These are phyloP conservation scores for Setaria viridis DNA, from an alignment of 202 grass and related monocot species.

Conservation along the genomic window DNA sequence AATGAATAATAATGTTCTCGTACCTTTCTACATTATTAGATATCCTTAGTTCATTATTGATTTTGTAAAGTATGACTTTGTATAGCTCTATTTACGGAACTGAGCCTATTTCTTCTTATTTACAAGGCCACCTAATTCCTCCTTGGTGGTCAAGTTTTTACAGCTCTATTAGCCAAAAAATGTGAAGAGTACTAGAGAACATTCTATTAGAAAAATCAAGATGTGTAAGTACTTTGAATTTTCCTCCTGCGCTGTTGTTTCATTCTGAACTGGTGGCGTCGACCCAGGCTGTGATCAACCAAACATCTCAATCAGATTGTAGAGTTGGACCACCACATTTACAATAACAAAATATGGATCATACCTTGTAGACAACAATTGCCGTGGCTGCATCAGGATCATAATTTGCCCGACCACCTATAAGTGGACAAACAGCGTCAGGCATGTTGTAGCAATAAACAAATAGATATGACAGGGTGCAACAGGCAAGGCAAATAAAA, in stretches of 20 bases:
- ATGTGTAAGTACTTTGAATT: slow-evolving; percentile 84
- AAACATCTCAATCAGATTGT: slow-evolving; percentile 42
- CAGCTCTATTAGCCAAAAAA: not conserved
- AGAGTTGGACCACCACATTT: slow-evolving; percentile 22
- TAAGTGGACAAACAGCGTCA: slow-evolving; percentile 20
- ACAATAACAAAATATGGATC: slow-evolving; percentile 18
- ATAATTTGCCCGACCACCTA: slow-evolving; percentile 52
- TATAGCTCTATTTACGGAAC: slow-evolving; percentile 1
- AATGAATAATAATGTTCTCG: slow-evolving; percentile 4
- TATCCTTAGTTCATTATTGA: not conserved
- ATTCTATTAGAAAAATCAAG: slow-evolving; percentile 19
- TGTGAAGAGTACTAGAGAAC: not conserved
- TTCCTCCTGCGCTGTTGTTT: slow-evolving; percentile 66
- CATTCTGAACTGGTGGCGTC: slow-evolving; percentile 58
- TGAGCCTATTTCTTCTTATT: not conserved
- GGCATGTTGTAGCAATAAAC: slow-evolving; percentile 12
- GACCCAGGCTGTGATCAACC: slow-evolving; percentile 78
- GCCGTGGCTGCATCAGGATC: slow-evolving; percentile 68
- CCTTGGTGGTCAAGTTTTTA: not conserved
- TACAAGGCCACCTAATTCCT: not conserved
- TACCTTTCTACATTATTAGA: slow-evolving; percentile 17
- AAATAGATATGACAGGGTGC: not conserved
- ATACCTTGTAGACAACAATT: slow-evolving; percentile 86
- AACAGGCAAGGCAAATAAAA: not conserved
- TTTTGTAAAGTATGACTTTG: not conserved